Evolutionary conservation across 192 early-diverging fungal genomes (phyloP).

Genomic region (Backusella parvicylindrica): DNA sequence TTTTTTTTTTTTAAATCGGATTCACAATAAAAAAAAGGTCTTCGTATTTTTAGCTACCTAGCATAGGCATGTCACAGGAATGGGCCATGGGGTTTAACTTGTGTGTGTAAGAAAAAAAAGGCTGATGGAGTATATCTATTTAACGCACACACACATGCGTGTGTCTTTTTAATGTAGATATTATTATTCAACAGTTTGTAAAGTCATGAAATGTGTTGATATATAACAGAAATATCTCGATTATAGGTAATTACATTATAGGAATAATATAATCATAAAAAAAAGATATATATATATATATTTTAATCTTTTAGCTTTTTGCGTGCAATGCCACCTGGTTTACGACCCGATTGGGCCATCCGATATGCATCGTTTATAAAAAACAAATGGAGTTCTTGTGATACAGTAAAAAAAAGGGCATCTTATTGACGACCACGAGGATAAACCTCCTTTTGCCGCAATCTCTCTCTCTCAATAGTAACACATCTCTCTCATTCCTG

Average conservation of each 20-base stretch:
- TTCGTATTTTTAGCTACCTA: slow-evolving; percentile 59
- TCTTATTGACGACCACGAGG: slow-evolving; percentile 61
- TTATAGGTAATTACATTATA: slow-evolving; percentile 56
- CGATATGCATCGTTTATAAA: slow-evolving; percentile 62
- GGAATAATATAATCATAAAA: not conserved
- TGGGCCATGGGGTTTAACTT: slow-evolving; percentile 62
- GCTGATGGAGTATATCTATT: not conserved
- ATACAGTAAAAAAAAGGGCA: slow-evolving; percentile 57
- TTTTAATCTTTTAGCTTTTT: slow-evolving; percentile 54
- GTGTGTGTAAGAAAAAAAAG: slow-evolving; percentile 23
- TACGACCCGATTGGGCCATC: slow-evolving; percentile 61
- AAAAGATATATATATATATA: not conserved
- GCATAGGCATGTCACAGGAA: slow-evolving; percentile 58
- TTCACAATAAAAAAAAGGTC: not conserved
- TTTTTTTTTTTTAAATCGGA: not conserved
- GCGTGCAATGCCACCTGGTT: slow-evolving; percentile 67
- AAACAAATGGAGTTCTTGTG: slow-evolving; percentile 64
- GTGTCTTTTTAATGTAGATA: not conserved
- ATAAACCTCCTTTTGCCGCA: slow-evolving; percentile 76
- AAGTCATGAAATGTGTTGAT: too few relatives aligned
- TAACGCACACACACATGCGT: not conserved
- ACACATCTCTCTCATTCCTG: not conserved
- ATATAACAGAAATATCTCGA: too few relatives aligned
- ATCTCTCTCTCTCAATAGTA: slow-evolving; percentile 57
- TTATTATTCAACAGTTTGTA: slow-evolving; percentile 7